Percentiles rank a stretch among this genome's conserved stretches.
Evolutionary conservation across 192 early-diverging fungal genomes (phyloP).

Genomic region (Rhizophagus clarus): DNA sequence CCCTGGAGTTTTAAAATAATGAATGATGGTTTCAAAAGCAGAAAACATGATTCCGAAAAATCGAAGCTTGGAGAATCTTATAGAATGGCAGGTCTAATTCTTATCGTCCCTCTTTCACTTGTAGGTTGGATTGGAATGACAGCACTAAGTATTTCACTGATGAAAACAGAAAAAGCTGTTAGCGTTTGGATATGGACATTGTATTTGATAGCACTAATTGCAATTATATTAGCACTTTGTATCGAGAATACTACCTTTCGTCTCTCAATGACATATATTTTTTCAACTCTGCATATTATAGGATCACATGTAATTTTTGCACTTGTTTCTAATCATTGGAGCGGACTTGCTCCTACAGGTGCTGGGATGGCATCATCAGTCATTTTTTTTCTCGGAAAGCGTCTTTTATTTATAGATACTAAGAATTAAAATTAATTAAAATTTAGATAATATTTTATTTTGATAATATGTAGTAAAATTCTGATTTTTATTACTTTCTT

Average conservation of each 20-base stretch:
- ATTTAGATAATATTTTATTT: too few relatives aligned
- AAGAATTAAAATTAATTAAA: too few relatives aligned
- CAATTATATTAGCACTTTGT: background rate
- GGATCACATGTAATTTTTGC: conserved; percentile 26
- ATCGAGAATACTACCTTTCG: background rate
- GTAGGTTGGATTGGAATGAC: conserved; percentile 11
- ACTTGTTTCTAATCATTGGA: conserved; percentile 7
- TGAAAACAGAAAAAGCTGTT: background rate
- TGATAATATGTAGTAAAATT: too few relatives aligned
- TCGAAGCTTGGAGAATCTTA: background rate
- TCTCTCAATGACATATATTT: background rate
- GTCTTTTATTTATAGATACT: conserved; percentile 19
- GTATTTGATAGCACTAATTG: background rate
- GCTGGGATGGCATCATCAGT: conserved; percentile 12
- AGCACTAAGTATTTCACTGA: background rate
- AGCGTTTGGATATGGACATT: conserved; percentile 12
- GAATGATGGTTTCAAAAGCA: conserved; percentile 14
- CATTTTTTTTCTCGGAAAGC: conserved; percentile 22
- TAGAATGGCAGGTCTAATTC: background rate
- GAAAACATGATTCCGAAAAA: background rate
- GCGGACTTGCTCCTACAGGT: background rate
- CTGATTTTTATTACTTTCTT: too few relatives aligned
- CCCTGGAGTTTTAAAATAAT: conserved; percentile 29
- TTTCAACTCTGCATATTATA: conserved; percentile 3
- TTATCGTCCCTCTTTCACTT: background rate